Conservation (phyloP, 306 rosid genomes). For the Rosa rugosa region DNA sequence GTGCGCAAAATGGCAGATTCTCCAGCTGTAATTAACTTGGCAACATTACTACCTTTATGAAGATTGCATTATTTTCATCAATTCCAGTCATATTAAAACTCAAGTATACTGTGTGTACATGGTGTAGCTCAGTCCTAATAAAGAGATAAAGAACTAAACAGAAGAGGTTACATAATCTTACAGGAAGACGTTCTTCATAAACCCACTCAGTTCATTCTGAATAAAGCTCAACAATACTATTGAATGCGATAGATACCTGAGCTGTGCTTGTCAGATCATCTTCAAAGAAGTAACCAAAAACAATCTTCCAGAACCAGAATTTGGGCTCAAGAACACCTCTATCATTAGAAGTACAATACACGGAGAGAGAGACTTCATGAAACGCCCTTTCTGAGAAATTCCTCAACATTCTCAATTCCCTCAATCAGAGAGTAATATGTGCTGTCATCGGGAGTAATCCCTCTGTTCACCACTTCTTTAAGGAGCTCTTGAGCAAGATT, state of each 20-base stretch:
- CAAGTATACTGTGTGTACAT: constrained; percentile 4
- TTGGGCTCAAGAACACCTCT: constrained; percentile 19
- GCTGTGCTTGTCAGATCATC: constrained; percentile 1
- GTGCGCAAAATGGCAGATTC: not conserved
- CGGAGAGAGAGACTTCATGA: constrained; percentile 26
- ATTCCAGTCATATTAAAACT: not conserved
- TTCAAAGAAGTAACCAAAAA: constrained; percentile 20
- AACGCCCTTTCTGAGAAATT: constrained; percentile 35
- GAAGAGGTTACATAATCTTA: constrained; percentile 9
- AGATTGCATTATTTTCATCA: not conserved
- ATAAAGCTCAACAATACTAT: no score
- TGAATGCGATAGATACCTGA: no score
- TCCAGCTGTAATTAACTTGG: not conserved
- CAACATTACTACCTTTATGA: not conserved
- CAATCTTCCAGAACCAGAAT: constrained; percentile 6
- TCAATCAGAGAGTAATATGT: constrained; percentile 65
- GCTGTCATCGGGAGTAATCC: constrained; percentile 75
- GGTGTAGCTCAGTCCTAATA: not conserved
- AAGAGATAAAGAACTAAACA: not conserved
- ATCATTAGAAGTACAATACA: constrained; percentile 13
- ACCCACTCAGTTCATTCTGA: no score
- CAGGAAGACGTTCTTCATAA: not conserved
- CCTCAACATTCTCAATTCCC: no score
- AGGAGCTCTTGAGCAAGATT: constrained; percentile 82
- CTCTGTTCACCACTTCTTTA: constrained; percentile 69